Conservation (phyloP, 2,329 filamentous ascomycete species). For the Plenodomus tracheiphilus region DNA sequence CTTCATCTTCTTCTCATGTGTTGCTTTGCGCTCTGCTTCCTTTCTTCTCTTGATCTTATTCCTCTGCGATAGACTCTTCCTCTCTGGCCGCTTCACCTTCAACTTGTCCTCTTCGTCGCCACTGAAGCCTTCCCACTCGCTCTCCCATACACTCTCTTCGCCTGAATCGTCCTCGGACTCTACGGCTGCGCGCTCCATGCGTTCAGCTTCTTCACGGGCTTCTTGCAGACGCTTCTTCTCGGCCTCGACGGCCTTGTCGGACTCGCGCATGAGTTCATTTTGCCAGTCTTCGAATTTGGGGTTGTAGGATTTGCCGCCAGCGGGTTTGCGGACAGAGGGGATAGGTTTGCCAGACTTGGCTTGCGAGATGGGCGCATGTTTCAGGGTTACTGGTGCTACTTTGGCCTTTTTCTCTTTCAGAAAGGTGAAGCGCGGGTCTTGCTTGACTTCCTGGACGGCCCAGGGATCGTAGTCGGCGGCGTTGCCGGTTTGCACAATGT, state of each 20-base stretch:
- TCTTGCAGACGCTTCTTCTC: slow-evolving; percentile 74
- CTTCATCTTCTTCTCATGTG: slow-evolving; percentile 76
- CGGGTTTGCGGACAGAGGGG: slow-evolving; percentile 76
- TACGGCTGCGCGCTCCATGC: slow-evolving; percentile 70
- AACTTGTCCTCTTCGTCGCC: slow-evolving; percentile 58
- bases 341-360: slow-evolving; percentile 79
- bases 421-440: slow-evolving; percentile 64
- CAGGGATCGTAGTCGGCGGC: slow-evolving; percentile 74
- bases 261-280: slow-evolving; percentile 71
- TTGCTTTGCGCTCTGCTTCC: slow-evolving; percentile 76
- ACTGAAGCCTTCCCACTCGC: slow-evolving; percentile 67
- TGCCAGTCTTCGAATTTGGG: slow-evolving; percentile 87
- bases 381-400: slow-evolving; percentile 74
- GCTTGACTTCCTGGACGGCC: slow-evolving; percentile 57
- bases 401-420: slow-evolving; percentile 67
- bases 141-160: slow-evolving; percentile 93
- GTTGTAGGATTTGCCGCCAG: slow-evolving; percentile 89
- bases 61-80: slow-evolving; percentile 83
- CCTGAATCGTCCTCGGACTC: slow-evolving; percentile 76
- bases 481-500: slow-evolving; percentile 60
- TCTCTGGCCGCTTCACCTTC: slow-evolving; percentile 73
- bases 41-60: slow-evolving; percentile 90
- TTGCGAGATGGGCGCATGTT: slow-evolving; percentile 76
- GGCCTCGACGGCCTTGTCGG: slow-evolving; percentile 75
- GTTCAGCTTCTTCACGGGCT: slow-evolving; percentile 68